phyloP scores from a whole-genome alignment of 2,329 filamentous ascomycete genomes.

The Fusarium globosum region DNA sequence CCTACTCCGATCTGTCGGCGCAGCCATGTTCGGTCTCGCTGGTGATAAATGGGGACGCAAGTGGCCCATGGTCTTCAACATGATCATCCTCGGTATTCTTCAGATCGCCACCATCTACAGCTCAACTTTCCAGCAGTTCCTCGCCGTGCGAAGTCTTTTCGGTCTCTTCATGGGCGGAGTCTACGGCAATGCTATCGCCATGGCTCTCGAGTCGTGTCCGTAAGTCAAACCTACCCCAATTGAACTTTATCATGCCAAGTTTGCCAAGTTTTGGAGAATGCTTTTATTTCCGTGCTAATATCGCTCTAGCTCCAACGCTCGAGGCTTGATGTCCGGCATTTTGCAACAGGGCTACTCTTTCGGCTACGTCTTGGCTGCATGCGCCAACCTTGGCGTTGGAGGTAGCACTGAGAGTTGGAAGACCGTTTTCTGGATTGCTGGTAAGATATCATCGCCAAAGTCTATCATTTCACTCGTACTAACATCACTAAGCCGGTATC shows the following conservation, averaged over 20 bases:
- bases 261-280: conserved; percentile 31
- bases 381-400: conserved; percentile 78
- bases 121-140: conserved; percentile 75
- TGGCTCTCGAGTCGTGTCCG: conserved; percentile 80
- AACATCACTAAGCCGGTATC: conserved; percentile 61
- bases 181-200: conserved; percentile 82
- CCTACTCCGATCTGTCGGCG: conserved; percentile 79
- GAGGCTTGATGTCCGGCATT: conserved; percentile 85
- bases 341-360: conserved; percentile 85
- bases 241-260: not conserved
- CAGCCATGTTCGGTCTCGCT: conserved; percentile 79
- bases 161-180: conserved; percentile 85
- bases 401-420: conserved; percentile 74
- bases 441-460: conserved; percentile 32
- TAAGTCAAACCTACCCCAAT: conserved; percentile 50
- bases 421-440: conserved; percentile 78
- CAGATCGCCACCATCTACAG: conserved; percentile 84
- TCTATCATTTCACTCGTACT: not conserved
- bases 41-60: conserved; percentile 85
- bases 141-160: conserved; percentile 79
- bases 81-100: conserved; percentile 74
- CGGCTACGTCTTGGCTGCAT: conserved; percentile 83
- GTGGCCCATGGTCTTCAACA: conserved; percentile 85
- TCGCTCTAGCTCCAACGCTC: conserved; percentile 64
- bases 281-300: conserved; percentile 35